Conservation (phyloP, 73 alveolate species). For the Paramecium sexaurelia region DNA sequence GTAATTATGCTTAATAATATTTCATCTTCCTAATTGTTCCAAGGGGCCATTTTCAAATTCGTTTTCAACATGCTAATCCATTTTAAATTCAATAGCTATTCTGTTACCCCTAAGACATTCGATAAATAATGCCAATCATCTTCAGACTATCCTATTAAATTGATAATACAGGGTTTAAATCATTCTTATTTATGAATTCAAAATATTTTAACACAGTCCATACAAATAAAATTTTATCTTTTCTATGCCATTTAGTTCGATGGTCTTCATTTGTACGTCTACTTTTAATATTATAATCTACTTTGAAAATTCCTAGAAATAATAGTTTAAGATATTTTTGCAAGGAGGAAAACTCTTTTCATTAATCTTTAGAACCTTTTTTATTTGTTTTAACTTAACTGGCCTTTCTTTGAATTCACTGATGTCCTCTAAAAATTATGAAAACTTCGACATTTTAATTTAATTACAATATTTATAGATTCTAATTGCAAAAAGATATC, state of each 20-base stretch:
- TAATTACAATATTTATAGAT: background rate
- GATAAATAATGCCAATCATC: slow-evolving; percentile 50
- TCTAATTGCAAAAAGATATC: background rate
- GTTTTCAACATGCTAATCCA: slow-evolving; percentile 60
- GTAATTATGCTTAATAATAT: background rate
- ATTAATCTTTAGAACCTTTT: slow-evolving; percentile 16
- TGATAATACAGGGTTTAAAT: slow-evolving; percentile 44
- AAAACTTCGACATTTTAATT: slow-evolving; percentile 27
- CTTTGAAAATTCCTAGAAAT: slow-evolving; percentile 55
- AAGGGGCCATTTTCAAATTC: slow-evolving; percentile 55
- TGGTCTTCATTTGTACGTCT: slow-evolving; percentile 60
- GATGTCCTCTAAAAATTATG: slow-evolving; percentile 37
- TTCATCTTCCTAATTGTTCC: slow-evolving; percentile 47
- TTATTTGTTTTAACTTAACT: slow-evolving; percentile 33
- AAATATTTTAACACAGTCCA: slow-evolving; percentile 56
- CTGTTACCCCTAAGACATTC: slow-evolving; percentile 26
- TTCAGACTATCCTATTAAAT: background rate
- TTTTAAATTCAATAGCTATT: slow-evolving; percentile 16
- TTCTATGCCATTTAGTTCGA: slow-evolving; percentile 51
- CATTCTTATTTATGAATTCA: background rate
- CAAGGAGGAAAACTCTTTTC: slow-evolving; percentile 57
- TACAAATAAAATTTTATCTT: slow-evolving; percentile 41
- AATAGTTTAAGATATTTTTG: slow-evolving; percentile 35
- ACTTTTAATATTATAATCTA: background rate
- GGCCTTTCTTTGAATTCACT: slow-evolving; percentile 33